Evolutionary conservation across 352 stramenopile genomes (phyloP).

Genomic region (Pilasporangium apinafurcum): DNA sequence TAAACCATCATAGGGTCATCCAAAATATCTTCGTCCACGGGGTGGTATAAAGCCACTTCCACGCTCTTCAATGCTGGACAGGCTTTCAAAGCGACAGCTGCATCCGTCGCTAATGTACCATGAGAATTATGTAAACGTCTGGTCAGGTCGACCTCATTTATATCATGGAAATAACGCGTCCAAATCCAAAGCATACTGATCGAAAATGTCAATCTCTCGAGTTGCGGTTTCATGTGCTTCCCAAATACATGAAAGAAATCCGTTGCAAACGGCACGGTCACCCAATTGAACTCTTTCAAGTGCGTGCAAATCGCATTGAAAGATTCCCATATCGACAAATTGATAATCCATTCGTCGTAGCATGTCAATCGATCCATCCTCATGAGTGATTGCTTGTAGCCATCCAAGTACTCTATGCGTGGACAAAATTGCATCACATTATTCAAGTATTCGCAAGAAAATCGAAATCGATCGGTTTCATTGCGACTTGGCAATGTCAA

Average conservation of each 20-base stretch:
- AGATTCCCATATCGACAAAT: constrained; percentile 19
- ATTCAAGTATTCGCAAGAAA: constrained; percentile 21
- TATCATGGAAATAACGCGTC: constrained; percentile 19
- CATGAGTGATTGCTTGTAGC: constrained; percentile 17
- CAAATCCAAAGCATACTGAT: constrained; percentile 38
- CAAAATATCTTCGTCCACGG: constrained; percentile 17
- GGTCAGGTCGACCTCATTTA: background rate
- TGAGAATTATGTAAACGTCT: constrained; percentile 11
- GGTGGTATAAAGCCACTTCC: constrained; percentile 28
- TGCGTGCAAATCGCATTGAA: constrained; percentile 29
- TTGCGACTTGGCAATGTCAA: constrained; percentile 18
- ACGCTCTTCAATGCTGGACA: constrained; percentile 27
- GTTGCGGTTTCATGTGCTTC: constrained; percentile 22
- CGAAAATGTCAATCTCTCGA: constrained; percentile 21
- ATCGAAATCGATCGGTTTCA: constrained; percentile 9
- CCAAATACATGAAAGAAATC: constrained; percentile 38
- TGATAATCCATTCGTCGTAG: constrained; percentile 27
- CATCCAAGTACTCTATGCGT: constrained; percentile 24
- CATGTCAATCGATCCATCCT: constrained; percentile 26
- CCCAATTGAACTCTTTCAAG: constrained; percentile 31
- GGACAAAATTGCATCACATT: constrained; percentile 25
- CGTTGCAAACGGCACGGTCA: constrained; percentile 25
- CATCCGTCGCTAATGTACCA: constrained; percentile 18
- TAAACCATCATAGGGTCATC: constrained; percentile 14
- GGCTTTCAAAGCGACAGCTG: constrained; percentile 14